A percentile compares a stretch with the other conserved stretches of the same genome.
Conservation (phyloP, 371 early-diverging fungal species). For the Umbelopsis sp. region DNA sequence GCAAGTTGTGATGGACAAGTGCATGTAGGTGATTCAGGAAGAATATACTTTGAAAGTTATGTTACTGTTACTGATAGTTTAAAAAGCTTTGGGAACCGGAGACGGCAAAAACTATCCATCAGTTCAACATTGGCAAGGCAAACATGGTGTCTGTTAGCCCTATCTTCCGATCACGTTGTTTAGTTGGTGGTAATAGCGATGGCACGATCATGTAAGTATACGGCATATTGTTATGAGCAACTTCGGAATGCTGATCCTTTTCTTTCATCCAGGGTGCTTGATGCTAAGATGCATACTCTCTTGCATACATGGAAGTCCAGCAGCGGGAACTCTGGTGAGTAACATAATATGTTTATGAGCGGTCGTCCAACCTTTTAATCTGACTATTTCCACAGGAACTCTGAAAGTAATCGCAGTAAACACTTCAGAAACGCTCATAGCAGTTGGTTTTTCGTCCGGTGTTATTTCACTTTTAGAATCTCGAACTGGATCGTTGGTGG, state of each 20-base stretch:
- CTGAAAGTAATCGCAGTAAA: slow-evolving; percentile 51
- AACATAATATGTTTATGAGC: not conserved
- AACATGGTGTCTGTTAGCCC: slow-evolving; percentile 59
- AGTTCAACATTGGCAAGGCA: slow-evolving; percentile 52
- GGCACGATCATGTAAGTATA: slow-evolving; percentile 42
- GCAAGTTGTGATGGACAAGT: slow-evolving; percentile 71
- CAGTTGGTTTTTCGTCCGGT: slow-evolving; percentile 63
- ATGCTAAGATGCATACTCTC: slow-evolving; percentile 38
- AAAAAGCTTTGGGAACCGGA: slow-evolving; percentile 65
- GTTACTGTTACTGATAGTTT: not conserved
- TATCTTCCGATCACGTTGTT: slow-evolving; percentile 55
- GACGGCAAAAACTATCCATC: slow-evolving; percentile 57
- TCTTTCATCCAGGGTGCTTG: slow-evolving; percentile 40
- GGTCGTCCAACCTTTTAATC: not conserved
- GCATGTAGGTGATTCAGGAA: slow-evolving; percentile 51
- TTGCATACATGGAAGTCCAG: slow-evolving; percentile 57
- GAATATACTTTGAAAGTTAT: not conserved
- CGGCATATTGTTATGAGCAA: not conserved
- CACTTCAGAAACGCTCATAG: slow-evolving; percentile 60
- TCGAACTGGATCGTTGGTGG: slow-evolving; percentile 64
- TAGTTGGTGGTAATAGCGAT: slow-evolving; percentile 60
- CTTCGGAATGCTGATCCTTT: not conserved
- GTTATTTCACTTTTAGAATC: slow-evolving; percentile 62
- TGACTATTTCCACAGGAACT: slow-evolving; percentile 23
- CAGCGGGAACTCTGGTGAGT: slow-evolving; percentile 33